These are phyloP conservation scores for Benincasa hispida DNA, from an alignment of 306 rosid species.

Conservation along the genomic window DNA sequence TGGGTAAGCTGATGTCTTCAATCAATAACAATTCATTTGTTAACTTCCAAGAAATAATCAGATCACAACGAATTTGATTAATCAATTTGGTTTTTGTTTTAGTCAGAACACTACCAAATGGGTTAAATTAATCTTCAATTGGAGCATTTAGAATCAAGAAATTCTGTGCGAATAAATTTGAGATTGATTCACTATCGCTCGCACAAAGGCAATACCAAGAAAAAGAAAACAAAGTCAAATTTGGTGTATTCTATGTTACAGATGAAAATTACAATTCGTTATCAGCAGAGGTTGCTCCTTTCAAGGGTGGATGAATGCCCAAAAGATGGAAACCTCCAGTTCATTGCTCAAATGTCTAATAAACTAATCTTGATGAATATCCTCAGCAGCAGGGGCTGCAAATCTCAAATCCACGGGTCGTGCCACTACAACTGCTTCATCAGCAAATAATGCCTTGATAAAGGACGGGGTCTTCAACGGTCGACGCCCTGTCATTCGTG, in stretches of 20 bases:
- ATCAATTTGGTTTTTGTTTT: not conserved
- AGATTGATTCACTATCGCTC: not conserved
- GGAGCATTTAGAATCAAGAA: not conserved
- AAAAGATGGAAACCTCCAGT: not conserved
- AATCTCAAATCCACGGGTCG: slow-evolving; percentile 64
- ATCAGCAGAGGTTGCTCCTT: not conserved
- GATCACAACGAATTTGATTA: not conserved
- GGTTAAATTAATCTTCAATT: not conserved
- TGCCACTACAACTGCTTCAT: slow-evolving; percentile 77
- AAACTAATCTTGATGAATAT: slow-evolving; percentile 31
- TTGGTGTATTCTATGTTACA: not conserved
- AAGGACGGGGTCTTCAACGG: slow-evolving; percentile 81
- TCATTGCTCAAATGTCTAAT: slow-evolving; percentile 14
- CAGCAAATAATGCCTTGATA: slow-evolving; percentile 79
- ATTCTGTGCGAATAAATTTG: not conserved
- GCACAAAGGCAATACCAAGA: not conserved
- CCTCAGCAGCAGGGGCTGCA: slow-evolving; percentile 67
- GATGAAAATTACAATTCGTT: not conserved
- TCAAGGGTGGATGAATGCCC: not conserved
- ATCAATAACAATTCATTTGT: not conserved
- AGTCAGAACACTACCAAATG: not conserved
- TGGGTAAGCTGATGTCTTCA: not conserved
- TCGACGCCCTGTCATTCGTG: slow-evolving; percentile 77
- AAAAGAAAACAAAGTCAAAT: not conserved
- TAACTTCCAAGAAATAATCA: not conserved